Conservation (phyloP, 23 red algal genomes). For the Chondrus crispus region DNA sequence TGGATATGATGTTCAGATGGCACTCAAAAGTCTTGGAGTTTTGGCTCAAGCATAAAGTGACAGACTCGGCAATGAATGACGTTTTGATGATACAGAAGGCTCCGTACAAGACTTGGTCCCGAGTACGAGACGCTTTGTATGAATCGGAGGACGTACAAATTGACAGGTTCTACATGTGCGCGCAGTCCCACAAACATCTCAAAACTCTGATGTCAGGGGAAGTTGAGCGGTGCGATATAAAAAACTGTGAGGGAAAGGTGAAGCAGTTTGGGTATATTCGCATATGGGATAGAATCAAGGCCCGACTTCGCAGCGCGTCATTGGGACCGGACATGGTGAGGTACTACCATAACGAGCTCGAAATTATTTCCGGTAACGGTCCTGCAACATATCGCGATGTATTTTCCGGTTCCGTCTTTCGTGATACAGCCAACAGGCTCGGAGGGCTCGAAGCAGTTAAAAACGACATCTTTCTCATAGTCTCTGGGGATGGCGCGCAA, state of each 20-base stretch:
- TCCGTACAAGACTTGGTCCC: no score
- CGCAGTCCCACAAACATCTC: no score
- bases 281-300: background rate
- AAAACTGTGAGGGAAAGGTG: no score
- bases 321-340: background rate
- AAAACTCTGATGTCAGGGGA: no score
- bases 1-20: background rate
- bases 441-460: background rate
- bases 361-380: no score
- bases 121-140: no score
- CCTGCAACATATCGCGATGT: background rate
- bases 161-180: no score
- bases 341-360: background rate
- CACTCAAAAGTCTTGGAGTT: background rate
- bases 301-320: background rate
- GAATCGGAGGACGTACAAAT: no score
- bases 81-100: no score
- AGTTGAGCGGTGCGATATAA: no score
- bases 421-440: background rate
- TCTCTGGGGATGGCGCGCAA: background rate
- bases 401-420: background rate
- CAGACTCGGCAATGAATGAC: background rate
- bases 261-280: background rate
- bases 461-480: background rate
- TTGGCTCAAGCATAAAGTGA: background rate